phyloP scores from a whole-genome alignment of 164 flowering plant species.

The Piper betle region DNA sequence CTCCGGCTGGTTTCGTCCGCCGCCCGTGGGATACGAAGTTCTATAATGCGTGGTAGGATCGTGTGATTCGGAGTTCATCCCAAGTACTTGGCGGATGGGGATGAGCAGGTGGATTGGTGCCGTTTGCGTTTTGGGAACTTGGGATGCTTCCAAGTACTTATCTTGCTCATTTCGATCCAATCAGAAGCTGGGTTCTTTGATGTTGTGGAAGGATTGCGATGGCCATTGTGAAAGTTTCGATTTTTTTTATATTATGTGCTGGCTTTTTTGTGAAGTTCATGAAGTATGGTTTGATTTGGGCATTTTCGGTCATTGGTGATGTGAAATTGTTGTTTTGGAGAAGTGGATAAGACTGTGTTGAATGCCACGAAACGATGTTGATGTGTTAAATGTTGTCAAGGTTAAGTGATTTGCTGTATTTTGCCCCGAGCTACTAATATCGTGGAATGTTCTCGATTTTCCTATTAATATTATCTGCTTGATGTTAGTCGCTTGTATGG shows the following conservation, averaged over 20 bases:
- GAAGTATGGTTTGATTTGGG: too few relatives aligned
- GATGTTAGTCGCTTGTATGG: background rate
- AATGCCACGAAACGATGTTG: too few relatives aligned
- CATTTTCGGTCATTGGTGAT: too few relatives aligned
- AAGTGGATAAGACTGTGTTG: too few relatives aligned
- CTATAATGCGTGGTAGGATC: constrained; percentile 44
- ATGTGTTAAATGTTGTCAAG: too few relatives aligned
- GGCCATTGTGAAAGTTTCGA: background rate
- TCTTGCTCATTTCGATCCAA: background rate
- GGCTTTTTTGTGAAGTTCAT: too few relatives aligned
- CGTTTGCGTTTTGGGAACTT: constrained; percentile 9
- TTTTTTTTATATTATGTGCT: too few relatives aligned
- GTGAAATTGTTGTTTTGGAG: too few relatives aligned
- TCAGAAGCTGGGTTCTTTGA: constrained; percentile 1
- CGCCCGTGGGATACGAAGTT: constrained; percentile 44
- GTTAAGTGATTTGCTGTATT: too few relatives aligned
- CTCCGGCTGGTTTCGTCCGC: constrained; percentile 13
- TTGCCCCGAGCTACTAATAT: too few relatives aligned
- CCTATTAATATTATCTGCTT: background rate
- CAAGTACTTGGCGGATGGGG: constrained; percentile 9
- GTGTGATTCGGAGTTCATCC: constrained; percentile 39
- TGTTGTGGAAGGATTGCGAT: background rate
- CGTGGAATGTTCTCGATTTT: too few relatives aligned
- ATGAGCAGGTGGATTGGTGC: background rate
- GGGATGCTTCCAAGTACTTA: background rate